phyloP scores from a whole-genome alignment of 495 filamentous ascomycete species.

The Daldinia childiae region DNA sequence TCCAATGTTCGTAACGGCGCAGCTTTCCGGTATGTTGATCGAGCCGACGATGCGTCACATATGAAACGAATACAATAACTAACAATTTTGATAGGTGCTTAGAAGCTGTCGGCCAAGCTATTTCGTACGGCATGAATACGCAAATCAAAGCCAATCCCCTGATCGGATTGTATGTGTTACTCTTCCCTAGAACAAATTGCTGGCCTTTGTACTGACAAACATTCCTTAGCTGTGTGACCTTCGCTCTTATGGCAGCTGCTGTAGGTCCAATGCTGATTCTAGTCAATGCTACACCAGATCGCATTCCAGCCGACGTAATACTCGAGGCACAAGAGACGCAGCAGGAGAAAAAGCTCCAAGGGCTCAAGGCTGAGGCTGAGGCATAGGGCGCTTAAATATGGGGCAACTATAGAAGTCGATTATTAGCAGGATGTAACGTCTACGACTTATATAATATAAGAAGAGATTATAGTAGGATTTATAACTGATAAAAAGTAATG shows the following conservation, averaged over 20 bases:
- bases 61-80: background rate
- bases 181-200: background rate
- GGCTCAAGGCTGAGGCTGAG: constrained; percentile 27
- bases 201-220: constrained; percentile 1
- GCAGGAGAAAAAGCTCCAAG: constrained; percentile 30
- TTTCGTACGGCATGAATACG: constrained; percentile 39
- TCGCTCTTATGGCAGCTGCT: constrained; percentile 34
- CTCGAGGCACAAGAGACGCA: constrained; percentile 26
- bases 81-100: constrained; percentile 23
- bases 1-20: constrained; percentile 38
- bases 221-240: constrained; percentile 33
- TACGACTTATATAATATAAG: background rate
- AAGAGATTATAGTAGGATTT: background rate
- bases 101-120: constrained; percentile 37
- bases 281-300: constrained; percentile 38
- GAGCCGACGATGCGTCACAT: background rate
- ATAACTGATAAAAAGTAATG: background rate
- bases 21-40: constrained; percentile 27
- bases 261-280: constrained; percentile 28
- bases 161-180: constrained; percentile 34
- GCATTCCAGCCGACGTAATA: constrained; percentile 36
- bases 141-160: constrained; percentile 28
- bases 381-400: constrained; percentile 21
- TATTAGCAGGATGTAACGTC: background rate
- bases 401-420: constrained; percentile 41